Evolutionary conservation across 371 early-diverging fungal genomes (phyloP), one percentile per base, ranked within the genome.

Genomic region (Zychaea mexicana): DNA sequence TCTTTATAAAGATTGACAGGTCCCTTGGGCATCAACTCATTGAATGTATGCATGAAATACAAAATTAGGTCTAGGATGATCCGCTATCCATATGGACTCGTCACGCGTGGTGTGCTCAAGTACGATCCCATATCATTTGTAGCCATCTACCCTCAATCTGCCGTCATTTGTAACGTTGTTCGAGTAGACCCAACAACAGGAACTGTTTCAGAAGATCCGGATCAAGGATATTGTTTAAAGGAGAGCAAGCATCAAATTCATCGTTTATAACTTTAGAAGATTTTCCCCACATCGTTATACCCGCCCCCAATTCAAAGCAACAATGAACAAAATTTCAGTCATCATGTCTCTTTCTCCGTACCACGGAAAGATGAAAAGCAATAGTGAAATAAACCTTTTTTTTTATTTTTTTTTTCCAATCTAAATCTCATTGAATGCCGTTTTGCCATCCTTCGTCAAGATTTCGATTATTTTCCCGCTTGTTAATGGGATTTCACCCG

Each of bases 381-480:
- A 8, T 8, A 33, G 5, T 8, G 5, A 33, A 33, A 33, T 12
- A 42, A 17, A 42, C 42, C 21, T 22, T 49, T 49, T 49, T 49
- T 17, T 45, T 19, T 45, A 10, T 45, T 45, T 45, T 45, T 17
- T 45, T 45, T 19, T 17, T 10, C 5, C 45, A 19, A 4, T 49
- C 31, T 67, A 76, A 42, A 81, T 31, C 68, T 81, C 74, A 12
- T 59, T 62, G 65, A 83, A 90, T 6, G 71, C 64, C 33, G 90
- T 87, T 62, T 80, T 65, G 46, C 79, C 78, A 19, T 78, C 67
- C 61, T 78, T 67, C 52, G 88, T 87, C 12, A 77, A 71, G 24
- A 85, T 74, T 54, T 81, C 76, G 4, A 88, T 71, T 12, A 87
- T 60, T 61, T 81, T 86, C 24, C 90, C 90, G 33, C 73, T 83